phyloP scores from a whole-genome alignment of 257 asterid species.

The Solanum clarkiae region DNA sequence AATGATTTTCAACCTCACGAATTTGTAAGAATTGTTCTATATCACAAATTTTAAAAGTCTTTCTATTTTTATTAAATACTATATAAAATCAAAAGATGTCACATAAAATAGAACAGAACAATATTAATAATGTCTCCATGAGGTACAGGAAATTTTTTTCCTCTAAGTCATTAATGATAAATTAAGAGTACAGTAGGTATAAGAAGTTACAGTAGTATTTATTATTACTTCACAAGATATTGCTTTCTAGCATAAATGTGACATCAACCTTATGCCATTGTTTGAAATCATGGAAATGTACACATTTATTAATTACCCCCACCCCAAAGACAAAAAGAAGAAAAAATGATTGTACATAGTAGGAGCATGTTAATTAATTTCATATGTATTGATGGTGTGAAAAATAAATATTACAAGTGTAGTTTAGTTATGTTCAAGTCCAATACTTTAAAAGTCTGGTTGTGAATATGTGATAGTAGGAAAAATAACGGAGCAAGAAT shows the following conservation, averaged over 20 bases:
- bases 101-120: no score
- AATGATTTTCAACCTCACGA: no score
- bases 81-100: no score
- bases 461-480: not conserved
- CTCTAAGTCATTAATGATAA: not conserved
- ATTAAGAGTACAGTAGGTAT: not conserved
- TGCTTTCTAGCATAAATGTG: not conserved
- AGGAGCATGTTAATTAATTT: not conserved
- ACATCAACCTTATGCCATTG: not conserved
- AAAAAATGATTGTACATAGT: not conserved
- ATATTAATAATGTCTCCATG: no score
- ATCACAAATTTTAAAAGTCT: no score
- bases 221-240: not conserved
- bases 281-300: not conserved
- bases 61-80: no score
- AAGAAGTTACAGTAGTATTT: not conserved
- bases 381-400: not conserved
- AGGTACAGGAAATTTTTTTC: not conserved
- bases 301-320: not conserved
- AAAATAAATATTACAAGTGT: not conserved
- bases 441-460: not conserved
- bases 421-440: not conserved
- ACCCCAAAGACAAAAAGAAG: not conserved
- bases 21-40: no score
- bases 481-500: no score